Evolutionary conservation across 108 stramenopile genomes (phyloP).

Genomic region (Nannochloropsis gaditana): DNA sequence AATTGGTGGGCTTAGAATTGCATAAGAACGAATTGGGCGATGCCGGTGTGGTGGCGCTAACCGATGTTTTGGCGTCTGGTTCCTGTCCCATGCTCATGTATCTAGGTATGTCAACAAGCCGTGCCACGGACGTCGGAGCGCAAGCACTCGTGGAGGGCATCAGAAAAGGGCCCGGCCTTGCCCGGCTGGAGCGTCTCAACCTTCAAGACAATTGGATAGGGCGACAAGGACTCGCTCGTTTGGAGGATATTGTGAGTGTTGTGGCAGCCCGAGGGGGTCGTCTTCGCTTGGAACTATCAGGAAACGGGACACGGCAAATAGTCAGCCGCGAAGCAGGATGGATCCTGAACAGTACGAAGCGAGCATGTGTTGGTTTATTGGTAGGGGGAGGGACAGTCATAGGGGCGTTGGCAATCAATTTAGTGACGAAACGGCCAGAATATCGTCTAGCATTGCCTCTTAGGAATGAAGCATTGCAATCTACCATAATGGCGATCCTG

Average conservation of each 20-base stretch:
- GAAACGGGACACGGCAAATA: constrained; percentile 10
- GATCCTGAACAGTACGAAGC: not conserved
- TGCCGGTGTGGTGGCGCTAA: not conserved
- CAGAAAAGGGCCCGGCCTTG: not conserved
- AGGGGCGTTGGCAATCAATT: not conserved
- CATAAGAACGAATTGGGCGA: constrained; percentile 10
- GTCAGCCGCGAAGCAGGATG: not conserved
- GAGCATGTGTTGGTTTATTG: not conserved
- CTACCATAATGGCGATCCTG: too few relatives aligned
- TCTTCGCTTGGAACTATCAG: not conserved
- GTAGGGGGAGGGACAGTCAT: not conserved
- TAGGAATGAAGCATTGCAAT: too few relatives aligned
- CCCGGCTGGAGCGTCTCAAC: not conserved
- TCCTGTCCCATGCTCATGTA: not conserved
- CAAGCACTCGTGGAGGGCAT: not conserved
- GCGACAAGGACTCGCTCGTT: not conserved
- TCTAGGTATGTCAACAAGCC: not conserved
- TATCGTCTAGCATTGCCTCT: too few relatives aligned
- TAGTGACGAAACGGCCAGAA: not conserved
- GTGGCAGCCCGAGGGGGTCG: not conserved
- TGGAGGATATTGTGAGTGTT: not conserved
- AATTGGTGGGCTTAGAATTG: not conserved
- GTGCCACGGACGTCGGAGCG: not conserved
- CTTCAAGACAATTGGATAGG: constrained; percentile 10
- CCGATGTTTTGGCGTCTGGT: not conserved